phyloP scores from a whole-genome alignment of 331 rosid genomes.

The Phaseolus coccineus region DNA sequence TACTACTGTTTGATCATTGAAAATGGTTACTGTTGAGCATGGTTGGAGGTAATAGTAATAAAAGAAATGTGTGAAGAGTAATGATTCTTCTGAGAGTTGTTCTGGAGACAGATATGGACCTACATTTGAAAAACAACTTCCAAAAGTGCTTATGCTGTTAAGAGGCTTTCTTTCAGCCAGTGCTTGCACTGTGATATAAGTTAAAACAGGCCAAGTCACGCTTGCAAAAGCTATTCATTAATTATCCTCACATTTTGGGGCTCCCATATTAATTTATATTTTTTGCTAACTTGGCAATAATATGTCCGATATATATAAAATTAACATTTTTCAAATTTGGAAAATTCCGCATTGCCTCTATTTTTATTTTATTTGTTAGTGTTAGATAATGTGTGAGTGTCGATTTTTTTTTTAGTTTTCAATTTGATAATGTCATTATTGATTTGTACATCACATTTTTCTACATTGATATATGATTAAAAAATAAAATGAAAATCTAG shows the following conservation, averaged over 20 bases:
- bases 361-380: no score
- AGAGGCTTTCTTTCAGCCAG: slow-evolving; percentile 38
- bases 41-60: neutral
- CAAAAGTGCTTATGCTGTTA: slow-evolving; percentile 40
- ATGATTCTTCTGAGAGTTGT: neutral
- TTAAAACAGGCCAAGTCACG: slow-evolving; percentile 42
- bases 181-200: slow-evolving; percentile 39
- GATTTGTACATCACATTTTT: no score
- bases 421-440: no score
- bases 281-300: neutral
- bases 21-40: slow-evolving; percentile 1
- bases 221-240: slow-evolving; percentile 30
- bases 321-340: no score
- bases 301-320: no score
- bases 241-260: slow-evolving; percentile 1
- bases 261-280: no score
- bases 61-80: slow-evolving; percentile 8
- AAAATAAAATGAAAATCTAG: no score
- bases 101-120: slow-evolving; percentile 39
- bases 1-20: slow-evolving; percentile 7
- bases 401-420: no score
- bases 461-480: no score
- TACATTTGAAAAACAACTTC: slow-evolving; percentile 28
- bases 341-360: no score
- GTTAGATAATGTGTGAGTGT: no score